Conservation (phyloP, 1,284 basidiomycete species). For the Leccinum pachyderme region DNA sequence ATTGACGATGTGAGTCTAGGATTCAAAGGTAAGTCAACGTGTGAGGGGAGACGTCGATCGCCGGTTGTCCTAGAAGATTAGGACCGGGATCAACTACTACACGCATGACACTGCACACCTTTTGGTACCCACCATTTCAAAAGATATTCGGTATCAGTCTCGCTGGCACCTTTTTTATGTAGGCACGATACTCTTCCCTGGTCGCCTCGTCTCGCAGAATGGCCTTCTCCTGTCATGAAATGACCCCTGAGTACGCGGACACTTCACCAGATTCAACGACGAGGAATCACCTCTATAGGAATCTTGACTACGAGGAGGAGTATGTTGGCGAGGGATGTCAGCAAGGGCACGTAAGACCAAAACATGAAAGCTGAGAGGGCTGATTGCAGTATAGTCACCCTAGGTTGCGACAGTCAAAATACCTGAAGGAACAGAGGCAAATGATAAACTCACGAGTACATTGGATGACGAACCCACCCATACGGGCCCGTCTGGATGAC, state of each 20-base stretch:
- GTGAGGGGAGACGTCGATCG: too few relatives aligned
- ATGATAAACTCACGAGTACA: constrained; percentile 18
- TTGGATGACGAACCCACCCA: constrained; percentile 31
- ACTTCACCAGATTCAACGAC: too few relatives aligned
- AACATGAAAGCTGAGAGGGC: constrained; percentile 15
- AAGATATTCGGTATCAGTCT: constrained; percentile 30
- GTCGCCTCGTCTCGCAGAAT: constrained; percentile 4
- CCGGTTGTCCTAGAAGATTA: too few relatives aligned
- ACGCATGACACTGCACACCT: too few relatives aligned
- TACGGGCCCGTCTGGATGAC: constrained; percentile 23
- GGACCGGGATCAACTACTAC: too few relatives aligned
- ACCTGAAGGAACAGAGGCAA: neutral
- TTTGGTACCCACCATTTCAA: constrained; percentile 6
- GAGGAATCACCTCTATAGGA: constrained; percentile 25
- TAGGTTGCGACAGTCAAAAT: neutral
- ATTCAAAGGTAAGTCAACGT: too few relatives aligned
- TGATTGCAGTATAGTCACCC: constrained; percentile 16
- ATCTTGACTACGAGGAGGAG: constrained; percentile 24
- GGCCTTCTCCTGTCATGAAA: constrained; percentile 3
- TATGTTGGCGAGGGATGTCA: constrained; percentile 8
- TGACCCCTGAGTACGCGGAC: neutral
- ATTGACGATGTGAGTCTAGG: too few relatives aligned
- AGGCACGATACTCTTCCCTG: constrained; percentile 22
- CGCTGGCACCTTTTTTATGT: constrained; percentile 28
- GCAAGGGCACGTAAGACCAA: constrained; percentile 31